Evolutionary conservation across 2,329 filamentous ascomycete genomes (phyloP).

Genomic region (Graphium sp.): DNA sequence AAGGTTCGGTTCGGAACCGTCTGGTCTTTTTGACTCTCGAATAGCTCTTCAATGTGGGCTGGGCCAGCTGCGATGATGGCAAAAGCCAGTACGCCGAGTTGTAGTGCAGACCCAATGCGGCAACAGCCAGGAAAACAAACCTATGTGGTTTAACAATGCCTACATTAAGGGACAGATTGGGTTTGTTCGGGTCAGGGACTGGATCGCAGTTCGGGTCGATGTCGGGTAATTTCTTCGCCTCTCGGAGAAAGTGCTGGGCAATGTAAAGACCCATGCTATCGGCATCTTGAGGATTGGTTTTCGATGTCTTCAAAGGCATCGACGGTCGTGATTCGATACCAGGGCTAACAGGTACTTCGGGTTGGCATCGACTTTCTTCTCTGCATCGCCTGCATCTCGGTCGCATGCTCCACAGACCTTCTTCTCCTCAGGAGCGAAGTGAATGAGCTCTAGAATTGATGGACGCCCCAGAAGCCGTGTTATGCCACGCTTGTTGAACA

Average conservation of each 20-base stretch:
- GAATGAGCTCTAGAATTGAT: slow-evolving; percentile 14
- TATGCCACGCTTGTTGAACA: slow-evolving; percentile 16
- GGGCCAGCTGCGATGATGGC: slow-evolving; percentile 7
- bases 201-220: background rate
- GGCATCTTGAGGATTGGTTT: background rate
- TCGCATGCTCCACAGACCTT: background rate
- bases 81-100: slow-evolving; percentile 6
- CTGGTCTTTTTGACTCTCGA: slow-evolving; percentile 5
- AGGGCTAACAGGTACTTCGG: too few relatives aligned
- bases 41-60: slow-evolving; percentile 6
- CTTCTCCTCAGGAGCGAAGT: slow-evolving; percentile 1
- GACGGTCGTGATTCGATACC: too few relatives aligned
- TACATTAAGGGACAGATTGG: slow-evolving; percentile 6
- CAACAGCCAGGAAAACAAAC: slow-evolving; percentile 5
- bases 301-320: too few relatives aligned
- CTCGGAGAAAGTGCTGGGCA: slow-evolving; percentile 1
- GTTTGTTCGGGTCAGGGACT: slow-evolving; percentile 3
- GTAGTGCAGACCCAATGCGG: slow-evolving; percentile 6
- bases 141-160: slow-evolving; percentile 4
- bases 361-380: too few relatives aligned
- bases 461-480: slow-evolving; percentile 15
- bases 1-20: slow-evolving; percentile 1
- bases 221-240: slow-evolving; percentile 4
- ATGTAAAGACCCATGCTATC: background rate
- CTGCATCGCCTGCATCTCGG: background rate